These are phyloP conservation scores for Platanthera guangdongensis DNA, from an alignment of 106 monocot genomes.

Conservation along the genomic window DNA sequence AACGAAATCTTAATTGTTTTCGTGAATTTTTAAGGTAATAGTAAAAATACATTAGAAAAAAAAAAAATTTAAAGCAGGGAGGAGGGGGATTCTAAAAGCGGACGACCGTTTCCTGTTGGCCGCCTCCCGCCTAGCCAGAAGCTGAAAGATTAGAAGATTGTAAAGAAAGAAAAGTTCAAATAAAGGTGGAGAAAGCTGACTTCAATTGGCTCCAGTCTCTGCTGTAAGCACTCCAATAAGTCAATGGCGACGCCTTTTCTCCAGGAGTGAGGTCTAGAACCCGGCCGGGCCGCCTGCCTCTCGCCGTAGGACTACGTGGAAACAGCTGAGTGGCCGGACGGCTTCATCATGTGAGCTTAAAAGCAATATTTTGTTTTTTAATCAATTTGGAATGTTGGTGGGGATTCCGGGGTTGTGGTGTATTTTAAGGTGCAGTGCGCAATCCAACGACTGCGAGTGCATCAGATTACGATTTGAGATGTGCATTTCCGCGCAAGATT, in stretches of 20 bases:
- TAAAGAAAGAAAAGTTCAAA: background rate
- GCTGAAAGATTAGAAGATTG: background rate
- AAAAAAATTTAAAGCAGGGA: background rate
- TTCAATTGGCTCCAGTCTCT: background rate
- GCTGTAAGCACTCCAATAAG: background rate
- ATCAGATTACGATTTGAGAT: too few species aligned
- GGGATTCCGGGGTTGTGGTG: too few species aligned
- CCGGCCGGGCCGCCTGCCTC: background rate
- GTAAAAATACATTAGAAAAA: background rate
- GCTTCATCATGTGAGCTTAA: too few species aligned
- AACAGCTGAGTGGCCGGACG: background rate
- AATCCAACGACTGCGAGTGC: too few species aligned
- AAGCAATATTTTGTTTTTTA: too few species aligned
- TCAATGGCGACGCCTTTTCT: constrained; percentile 2
- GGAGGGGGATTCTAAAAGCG: background rate
- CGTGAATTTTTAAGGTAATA: background rate
- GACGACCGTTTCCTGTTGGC: background rate
- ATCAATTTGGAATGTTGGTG: too few species aligned
- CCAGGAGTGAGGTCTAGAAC: background rate
- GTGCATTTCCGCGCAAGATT: too few species aligned
- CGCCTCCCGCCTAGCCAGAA: background rate
- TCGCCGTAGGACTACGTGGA: background rate
- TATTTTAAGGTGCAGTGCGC: too few species aligned
- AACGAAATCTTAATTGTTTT: too few species aligned
- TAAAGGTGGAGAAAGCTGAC: constrained; percentile 4